phyloP scores from a whole-genome alignment of 148 eudicot genomes.

The Persicaria tinctoria region DNA sequence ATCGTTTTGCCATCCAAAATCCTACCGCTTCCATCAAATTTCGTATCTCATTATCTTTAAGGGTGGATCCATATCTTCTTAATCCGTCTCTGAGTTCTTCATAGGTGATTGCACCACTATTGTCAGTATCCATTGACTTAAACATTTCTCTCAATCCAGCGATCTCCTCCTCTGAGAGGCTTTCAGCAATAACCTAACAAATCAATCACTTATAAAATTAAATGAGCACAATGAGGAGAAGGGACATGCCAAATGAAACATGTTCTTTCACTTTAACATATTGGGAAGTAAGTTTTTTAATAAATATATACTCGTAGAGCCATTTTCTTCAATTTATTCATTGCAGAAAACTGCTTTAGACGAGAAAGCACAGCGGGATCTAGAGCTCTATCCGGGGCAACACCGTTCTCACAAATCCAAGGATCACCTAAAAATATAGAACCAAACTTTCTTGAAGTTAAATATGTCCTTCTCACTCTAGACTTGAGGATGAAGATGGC shows the following conservation, averaged over 20 bases:
- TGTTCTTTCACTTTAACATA: background rate
- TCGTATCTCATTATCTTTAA: constrained; percentile 92
- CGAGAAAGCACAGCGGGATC: constrained; percentile 97
- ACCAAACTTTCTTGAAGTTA: background rate
- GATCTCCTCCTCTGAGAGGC: constrained; percentile 96
- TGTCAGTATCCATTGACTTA: constrained; percentile 92
- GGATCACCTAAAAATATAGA: constrained; percentile 61
- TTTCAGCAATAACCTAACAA: constrained; percentile 90
- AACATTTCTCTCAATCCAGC: constrained; percentile 95
- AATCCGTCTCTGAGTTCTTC: constrained; percentile 97
- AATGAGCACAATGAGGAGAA: background rate
- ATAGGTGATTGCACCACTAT: constrained; percentile 93
- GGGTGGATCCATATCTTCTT: constrained; percentile 86
- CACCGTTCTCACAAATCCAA: constrained; percentile 98
- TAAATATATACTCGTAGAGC: constrained; percentile 73
- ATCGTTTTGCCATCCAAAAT: background rate
- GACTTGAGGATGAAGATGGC: background rate
- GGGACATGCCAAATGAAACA: background rate
- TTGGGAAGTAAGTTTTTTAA: background rate
- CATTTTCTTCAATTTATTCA: constrained; percentile 98
- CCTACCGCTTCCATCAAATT: constrained; percentile 95
- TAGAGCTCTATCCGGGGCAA: constrained; percentile 90
- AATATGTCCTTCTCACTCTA: no score
- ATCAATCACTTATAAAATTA: background rate
- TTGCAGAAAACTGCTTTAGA: constrained; percentile 89